Evolutionary conservation across 768 basidiomycete species (phyloP), one percentile per base, ranked within the genome.

Genomic region (Collybiopsis confluens): DNA sequence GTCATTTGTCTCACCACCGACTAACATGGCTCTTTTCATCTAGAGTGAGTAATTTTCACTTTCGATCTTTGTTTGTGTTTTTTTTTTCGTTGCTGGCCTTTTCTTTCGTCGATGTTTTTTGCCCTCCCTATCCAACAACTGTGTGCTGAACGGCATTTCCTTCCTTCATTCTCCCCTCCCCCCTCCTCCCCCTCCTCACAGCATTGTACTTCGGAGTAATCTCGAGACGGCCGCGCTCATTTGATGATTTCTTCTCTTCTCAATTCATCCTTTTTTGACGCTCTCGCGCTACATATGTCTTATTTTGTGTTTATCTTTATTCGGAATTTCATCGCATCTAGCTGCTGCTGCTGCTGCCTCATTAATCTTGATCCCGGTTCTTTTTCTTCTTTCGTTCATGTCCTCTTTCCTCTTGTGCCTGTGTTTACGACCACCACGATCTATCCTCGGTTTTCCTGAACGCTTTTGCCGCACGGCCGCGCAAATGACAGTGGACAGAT

Each of bases 181-280:
- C 62, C 58, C 52, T 55, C 61, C 65, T 59, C 62, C 60, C 61
- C 57, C 63, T 65, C 50, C 54, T 53, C 58, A 54, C 74, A 88
- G 86, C 75, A 86, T 86, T 64, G 76, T 83, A 62, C 77, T 89
- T 57, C 84, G 86, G 62, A 70, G 74, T 54, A 84, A 80, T 65
- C 81, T 89, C 58, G 75, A 81, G 66, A 74, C 74, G 58, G 85
- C 85, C 55, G 84, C 84, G 56, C 71, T 87, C 63, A 81, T 87
- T 65, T 87, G 70, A 74, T 40, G 24, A 42, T 37, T n/a, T 26
- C 16, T 20, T 35, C 20, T 26, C 40, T 36, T 26, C 2, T 20
- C 24, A 20, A 7, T 8, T 46, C 44, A n/a, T 45, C 26, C 45
- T 35, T 47, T 47, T 24, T 45, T 15, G 9, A 26, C 26, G 27